A percentile compares a stretch with the other conserved stretches of the same genome.
phyloP scores from a whole-genome alignment of 495 filamentous ascomycete genomes.

The Schizothecium vesticola region DNA sequence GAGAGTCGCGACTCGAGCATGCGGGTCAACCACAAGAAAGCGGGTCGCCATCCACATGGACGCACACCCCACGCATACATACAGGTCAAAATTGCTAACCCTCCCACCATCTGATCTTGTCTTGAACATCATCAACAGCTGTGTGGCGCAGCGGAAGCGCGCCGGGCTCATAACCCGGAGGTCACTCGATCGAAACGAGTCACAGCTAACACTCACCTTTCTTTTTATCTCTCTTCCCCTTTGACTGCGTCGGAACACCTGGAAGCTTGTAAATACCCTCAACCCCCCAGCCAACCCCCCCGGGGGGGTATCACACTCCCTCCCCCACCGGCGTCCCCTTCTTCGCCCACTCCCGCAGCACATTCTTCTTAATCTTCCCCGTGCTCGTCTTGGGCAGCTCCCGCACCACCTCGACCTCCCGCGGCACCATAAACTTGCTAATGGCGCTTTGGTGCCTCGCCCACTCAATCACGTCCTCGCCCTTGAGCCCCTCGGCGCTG shows the following conservation, averaged over 20 bases:
- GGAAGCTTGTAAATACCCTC: background rate
- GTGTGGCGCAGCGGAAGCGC: conserved; percentile 27
- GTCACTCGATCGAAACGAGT: conserved; percentile 30
- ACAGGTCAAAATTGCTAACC: background rate
- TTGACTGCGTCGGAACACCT: background rate
- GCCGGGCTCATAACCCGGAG: conserved; percentile 31
- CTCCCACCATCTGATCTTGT: background rate
- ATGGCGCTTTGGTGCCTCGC: conserved; percentile 72
- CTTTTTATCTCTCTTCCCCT: background rate
- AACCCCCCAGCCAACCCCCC: background rate
- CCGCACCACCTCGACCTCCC: conserved; percentile 80
- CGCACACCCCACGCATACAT: background rate
- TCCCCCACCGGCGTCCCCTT: conserved; percentile 26
- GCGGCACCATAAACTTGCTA: conserved; percentile 91
- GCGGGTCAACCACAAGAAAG: too few relatives aligned
- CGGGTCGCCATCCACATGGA: background rate
- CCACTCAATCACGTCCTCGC: conserved; percentile 78
- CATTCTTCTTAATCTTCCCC: conserved; percentile 94
- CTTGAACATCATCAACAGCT: conserved; percentile 3
- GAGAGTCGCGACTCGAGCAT: background rate
- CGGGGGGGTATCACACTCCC: background rate
- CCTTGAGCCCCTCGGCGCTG: conserved; percentile 52
- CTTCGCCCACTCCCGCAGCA: conserved; percentile 81
- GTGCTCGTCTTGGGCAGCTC: conserved; percentile 96
- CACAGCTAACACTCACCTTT: conserved; percentile 13